Conservation (phyloP, 441 rosid genomes). For the Arabidopsis hybrid region DNA sequence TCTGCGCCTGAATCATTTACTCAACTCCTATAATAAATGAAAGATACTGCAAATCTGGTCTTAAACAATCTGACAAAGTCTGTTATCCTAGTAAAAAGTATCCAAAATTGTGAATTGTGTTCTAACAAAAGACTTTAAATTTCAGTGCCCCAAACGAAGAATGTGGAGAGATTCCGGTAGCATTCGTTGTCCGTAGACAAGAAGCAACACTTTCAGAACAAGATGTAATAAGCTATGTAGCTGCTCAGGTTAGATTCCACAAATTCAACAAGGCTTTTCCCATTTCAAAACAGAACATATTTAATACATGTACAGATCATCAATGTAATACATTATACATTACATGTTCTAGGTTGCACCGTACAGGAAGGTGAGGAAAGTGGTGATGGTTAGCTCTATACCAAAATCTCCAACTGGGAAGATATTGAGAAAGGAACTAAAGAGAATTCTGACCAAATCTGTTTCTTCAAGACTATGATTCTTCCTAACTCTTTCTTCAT, state of each 20-base stretch:
- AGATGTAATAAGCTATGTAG: slow-evolving; percentile 63
- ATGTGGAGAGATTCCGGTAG: slow-evolving; percentile 83
- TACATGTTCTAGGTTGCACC: slow-evolving; percentile 68
- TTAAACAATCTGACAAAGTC: slow-evolving; percentile 11
- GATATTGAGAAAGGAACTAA: slow-evolving; percentile 79
- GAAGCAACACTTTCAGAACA: slow-evolving; percentile 58
- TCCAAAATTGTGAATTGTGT: slow-evolving; percentile 1
- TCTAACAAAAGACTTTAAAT: not conserved
- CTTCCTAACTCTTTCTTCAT: not conserved
- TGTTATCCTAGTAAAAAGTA: not conserved
- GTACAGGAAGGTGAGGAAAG: slow-evolving; percentile 83
- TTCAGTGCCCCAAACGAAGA: slow-evolving; percentile 58
- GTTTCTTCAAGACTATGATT: slow-evolving; percentile 59
- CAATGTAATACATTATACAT: not conserved
- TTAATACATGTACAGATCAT: not conserved
- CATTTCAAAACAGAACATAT: slow-evolving; percentile 5
- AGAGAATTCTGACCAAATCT: slow-evolving; percentile 34
- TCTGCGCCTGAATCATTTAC: not conserved
- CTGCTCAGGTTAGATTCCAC: slow-evolving; percentile 59
- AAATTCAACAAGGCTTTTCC: not conserved
- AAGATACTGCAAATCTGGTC: slow-evolving; percentile 12
- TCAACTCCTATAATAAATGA: not conserved
- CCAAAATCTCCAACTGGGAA: slow-evolving; percentile 90
- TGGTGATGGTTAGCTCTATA: slow-evolving; percentile 62
- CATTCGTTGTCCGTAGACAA: slow-evolving; percentile 71